These are phyloP conservation scores for Suillus hirtellus DNA, from an alignment of 768 basidiomycete genomes.

Conservation along the genomic window DNA sequence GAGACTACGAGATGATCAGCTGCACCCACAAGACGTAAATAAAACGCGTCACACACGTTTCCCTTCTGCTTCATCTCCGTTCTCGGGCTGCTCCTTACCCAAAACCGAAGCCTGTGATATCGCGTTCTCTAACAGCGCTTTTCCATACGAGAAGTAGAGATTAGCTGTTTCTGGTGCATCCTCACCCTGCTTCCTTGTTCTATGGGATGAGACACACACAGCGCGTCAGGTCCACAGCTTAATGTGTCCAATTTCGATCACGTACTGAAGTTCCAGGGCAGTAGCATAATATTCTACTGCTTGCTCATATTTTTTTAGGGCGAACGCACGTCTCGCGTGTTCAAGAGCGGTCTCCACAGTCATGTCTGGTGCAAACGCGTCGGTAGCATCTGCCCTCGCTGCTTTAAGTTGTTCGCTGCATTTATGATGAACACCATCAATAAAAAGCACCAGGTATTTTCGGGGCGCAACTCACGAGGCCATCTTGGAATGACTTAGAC, in stretches of 20 bases:
- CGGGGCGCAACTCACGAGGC: constrained; percentile 23
- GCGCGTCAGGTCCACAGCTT: constrained; percentile 18
- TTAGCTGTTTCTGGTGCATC: constrained; percentile 84
- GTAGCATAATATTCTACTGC: constrained; percentile 83
- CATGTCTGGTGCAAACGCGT: constrained; percentile 28
- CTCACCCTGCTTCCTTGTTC: constrained; percentile 75
- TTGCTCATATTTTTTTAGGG: constrained; percentile 82
- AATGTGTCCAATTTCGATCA: constrained; percentile 31
- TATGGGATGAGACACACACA: constrained; percentile 29
- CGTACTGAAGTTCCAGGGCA: constrained; percentile 82
- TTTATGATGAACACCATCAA: neutral
- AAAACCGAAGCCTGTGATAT: constrained; percentile 85
- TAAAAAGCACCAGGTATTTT: neutral
- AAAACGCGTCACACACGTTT: constrained; percentile 29
- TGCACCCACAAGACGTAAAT: constrained; percentile 4
- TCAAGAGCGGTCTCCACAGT: constrained; percentile 63
- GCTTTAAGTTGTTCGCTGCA: constrained; percentile 17
- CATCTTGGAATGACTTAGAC: constrained; percentile 17
- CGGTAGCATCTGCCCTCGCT: constrained; percentile 13
- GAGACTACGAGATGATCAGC: constrained; percentile 24
- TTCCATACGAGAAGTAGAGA: constrained; percentile 88
- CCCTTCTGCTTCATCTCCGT: constrained; percentile 44
- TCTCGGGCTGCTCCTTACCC: constrained; percentile 78
- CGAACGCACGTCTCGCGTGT: constrained; percentile 85
- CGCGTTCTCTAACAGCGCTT: constrained; percentile 90